Evolutionary conservation across 176 grass and related monocot genomes (phyloP).

Genomic region (Ampelocalamus luodianensis): DNA sequence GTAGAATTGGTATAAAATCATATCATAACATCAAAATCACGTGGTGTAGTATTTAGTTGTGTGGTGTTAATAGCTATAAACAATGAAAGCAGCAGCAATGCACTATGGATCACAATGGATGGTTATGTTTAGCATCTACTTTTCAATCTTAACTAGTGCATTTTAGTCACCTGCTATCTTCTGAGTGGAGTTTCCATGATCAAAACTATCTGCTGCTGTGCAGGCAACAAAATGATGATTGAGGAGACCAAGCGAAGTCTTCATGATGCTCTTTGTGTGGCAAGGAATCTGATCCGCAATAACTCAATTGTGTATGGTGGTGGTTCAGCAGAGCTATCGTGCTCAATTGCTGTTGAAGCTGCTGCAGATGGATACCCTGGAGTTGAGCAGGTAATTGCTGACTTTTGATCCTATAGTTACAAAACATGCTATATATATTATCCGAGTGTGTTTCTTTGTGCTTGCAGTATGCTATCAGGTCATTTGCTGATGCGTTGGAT

Average conservation of each 20-base stretch:
- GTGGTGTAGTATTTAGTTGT: neutral
- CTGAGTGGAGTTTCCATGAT: neutral
- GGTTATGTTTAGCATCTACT: neutral
- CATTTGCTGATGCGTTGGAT: constrained; percentile 93
- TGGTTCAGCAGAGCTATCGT: constrained; percentile 86
- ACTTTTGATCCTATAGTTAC: neutral
- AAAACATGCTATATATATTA: neutral
- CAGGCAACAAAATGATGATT: constrained; percentile 99
- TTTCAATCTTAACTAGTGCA: constrained; percentile 8
- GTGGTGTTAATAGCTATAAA: neutral
- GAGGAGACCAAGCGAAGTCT: constrained; percentile 95
- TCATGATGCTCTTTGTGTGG: constrained; percentile 93
- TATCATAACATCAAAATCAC: neutral
- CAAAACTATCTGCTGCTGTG: neutral
- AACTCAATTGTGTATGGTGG: constrained; percentile 95
- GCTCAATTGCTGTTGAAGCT: constrained; percentile 88
- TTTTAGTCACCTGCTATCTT: neutral
- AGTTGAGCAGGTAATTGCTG: constrained; percentile 79
- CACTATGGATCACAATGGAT: neutral
- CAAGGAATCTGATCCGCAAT: constrained; percentile 93
- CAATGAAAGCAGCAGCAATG: neutral
- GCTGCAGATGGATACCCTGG: constrained; percentile 84
- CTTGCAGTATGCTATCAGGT: constrained; percentile 94
- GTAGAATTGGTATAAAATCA: neutral
- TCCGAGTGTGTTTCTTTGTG: constrained; percentile 25